Conservation (phyloP, 2,329 filamentous ascomycete species). For the Niveomyces coronatus region DNA sequence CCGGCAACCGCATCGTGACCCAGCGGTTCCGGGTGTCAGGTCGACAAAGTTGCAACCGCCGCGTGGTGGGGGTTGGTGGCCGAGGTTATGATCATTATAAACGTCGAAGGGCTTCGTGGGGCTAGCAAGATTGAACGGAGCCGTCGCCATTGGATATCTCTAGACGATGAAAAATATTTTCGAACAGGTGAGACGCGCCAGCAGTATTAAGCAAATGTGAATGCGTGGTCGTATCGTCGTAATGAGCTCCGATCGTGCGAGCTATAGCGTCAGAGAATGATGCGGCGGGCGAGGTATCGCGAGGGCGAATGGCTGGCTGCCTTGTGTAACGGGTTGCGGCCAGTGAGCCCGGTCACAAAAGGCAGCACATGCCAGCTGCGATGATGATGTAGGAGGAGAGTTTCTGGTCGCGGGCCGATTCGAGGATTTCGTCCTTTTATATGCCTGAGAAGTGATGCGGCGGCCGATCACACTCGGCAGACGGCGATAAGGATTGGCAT, state of each 20-base stretch:
- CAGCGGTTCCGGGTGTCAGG: constrained; percentile 39
- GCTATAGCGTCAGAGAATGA: neutral
- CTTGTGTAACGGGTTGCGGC: neutral
- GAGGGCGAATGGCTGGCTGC: neutral
- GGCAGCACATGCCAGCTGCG: constrained; percentile 1
- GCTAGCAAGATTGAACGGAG: constrained; percentile 30
- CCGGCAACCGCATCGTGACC: constrained; percentile 47
- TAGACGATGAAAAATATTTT: no score
- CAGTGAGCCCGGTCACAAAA: constrained; percentile 4
- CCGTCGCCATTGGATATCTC: constrained; percentile 39
- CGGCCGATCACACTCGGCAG: no score
- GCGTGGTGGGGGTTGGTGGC: constrained; percentile 23
- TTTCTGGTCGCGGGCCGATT: neutral
- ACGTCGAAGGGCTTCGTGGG: constrained; percentile 43
- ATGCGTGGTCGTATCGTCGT: neutral
- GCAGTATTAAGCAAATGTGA: no score
- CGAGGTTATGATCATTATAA: constrained; percentile 34
- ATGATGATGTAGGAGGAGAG: neutral
- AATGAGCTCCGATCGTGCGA: neutral
- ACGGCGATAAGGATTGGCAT: no score
- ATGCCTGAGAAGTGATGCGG: no score
- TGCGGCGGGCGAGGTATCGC: neutral
- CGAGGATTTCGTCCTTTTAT: no score
- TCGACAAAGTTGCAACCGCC: constrained; percentile 51
- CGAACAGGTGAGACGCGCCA: no score